phyloP scores from a whole-genome alignment of 208 protist genomes.

The Wallacemonas rigidus region DNA sequence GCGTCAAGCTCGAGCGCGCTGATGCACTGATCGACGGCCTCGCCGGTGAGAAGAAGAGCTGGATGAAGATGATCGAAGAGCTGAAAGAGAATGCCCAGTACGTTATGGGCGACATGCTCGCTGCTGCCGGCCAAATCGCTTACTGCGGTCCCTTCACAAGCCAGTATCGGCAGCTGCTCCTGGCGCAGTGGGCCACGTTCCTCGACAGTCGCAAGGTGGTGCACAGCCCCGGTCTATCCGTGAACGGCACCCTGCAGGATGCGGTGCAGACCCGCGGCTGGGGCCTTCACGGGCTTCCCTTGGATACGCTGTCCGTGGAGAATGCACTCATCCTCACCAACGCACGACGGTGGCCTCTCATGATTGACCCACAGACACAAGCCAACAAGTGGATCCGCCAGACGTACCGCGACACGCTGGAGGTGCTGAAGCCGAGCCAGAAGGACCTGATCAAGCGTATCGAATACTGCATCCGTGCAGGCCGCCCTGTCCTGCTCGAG shows the following conservation, averaged over 20 bases:
- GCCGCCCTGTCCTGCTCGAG: conserved; percentile 96
- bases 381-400: conserved; percentile 98
- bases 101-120: conserved; percentile 96
- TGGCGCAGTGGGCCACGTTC: conserved; percentile 83
- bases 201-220: conserved; percentile 76
- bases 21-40: conserved; percentile 96
- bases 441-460: conserved; percentile 96
- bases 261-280: conserved; percentile 94
- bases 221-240: conserved; percentile 83
- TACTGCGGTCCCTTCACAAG: conserved; percentile 97
- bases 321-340: conserved; percentile 97
- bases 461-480: conserved; percentile 93
- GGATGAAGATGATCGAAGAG: conserved; percentile 87
- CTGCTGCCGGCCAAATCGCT: conserved; percentile 94
- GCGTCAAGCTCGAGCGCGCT: conserved; percentile 94
- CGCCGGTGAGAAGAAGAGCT: conserved; percentile 96
- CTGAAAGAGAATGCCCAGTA: conserved; percentile 86
- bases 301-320: conserved; percentile 96
- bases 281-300: conserved; percentile 95
- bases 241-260: conserved; percentile 94
- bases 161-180: conserved; percentile 87
- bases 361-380: conserved; percentile 99
- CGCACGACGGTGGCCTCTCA: conserved; percentile 96
- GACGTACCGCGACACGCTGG: conserved; percentile 95
- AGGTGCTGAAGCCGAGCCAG: conserved; percentile 95